phyloP scores from a whole-genome alignment of 2,329 filamentous ascomycete species.

The Neocucurbitaria cava region DNA sequence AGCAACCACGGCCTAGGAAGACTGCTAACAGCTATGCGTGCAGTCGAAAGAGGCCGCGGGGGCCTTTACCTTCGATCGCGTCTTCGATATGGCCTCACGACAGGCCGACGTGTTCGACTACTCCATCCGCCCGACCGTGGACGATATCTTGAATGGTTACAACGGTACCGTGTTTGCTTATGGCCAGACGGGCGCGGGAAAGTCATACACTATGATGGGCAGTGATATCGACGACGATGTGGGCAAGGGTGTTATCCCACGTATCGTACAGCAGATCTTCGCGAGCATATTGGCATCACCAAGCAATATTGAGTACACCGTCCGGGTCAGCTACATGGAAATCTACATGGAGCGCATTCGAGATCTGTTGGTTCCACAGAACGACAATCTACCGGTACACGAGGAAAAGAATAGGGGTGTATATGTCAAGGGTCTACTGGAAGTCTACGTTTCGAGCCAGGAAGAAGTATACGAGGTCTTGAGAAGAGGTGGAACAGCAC shows the following conservation, averaged over 20 bases:
- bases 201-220: slow-evolving; percentile 99
- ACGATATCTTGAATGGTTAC: slow-evolving; percentile 98
- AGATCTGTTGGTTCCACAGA: slow-evolving; percentile 88
- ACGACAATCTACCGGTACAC: slow-evolving; percentile 97
- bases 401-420: slow-evolving; percentile 96
- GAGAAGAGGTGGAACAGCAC: slow-evolving; percentile 85
- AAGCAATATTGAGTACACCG: slow-evolving; percentile 96
- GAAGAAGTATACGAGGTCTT: slow-evolving; percentile 97
- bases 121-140: slow-evolving; percentile 93
- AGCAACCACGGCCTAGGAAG: not conserved
- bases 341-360: slow-evolving; percentile 99
- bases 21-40: slow-evolving; percentile 22
- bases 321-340: slow-evolving; percentile 98
- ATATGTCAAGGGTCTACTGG: slow-evolving; percentile 92
- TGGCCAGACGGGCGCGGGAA: slow-evolving; percentile 96
- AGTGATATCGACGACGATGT: slow-evolving; percentile 90
- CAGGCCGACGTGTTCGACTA: slow-evolving; percentile 98
- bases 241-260: slow-evolving; percentile 91
- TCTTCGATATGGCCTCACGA: slow-evolving; percentile 91
- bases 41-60: slow-evolving; percentile 84
- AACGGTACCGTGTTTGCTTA: slow-evolving; percentile 99
- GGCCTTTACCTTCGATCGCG: slow-evolving; percentile 90
- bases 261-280: slow-evolving; percentile 98
- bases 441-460: slow-evolving; percentile 95
- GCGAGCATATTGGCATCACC: slow-evolving; percentile 91